Evolutionary conservation across 257 asterid genomes (phyloP).

Genomic region (Linderniella brevidens): DNA sequence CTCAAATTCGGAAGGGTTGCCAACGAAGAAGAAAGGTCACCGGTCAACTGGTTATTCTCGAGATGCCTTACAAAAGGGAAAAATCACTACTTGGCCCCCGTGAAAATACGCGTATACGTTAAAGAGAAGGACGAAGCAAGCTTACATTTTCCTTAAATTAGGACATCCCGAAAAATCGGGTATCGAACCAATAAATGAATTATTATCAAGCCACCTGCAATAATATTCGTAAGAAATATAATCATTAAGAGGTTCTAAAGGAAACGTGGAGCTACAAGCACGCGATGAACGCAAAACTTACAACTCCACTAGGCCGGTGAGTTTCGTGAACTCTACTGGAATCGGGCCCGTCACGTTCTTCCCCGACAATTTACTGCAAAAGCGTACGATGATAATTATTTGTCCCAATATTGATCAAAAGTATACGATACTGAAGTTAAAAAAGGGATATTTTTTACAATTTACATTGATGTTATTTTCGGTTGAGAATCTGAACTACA

Average conservation of each 20-base stretch:
- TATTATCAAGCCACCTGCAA: constrained; percentile 89
- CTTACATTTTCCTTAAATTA: constrained; percentile 56
- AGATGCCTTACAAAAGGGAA: constrained; percentile 50
- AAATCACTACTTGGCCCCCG: too few relatives aligned
- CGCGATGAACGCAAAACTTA: constrained; percentile 40
- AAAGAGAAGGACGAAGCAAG: too few relatives aligned
- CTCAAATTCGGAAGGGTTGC: constrained; percentile 43
- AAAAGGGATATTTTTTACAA: too few relatives aligned
- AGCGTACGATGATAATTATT: too few relatives aligned
- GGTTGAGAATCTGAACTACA: constrained; percentile 73
- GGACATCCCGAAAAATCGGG: constrained; percentile 93
- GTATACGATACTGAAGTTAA: constrained; percentile 1
- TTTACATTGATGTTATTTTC: constrained; percentile 62
- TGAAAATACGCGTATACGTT: too few relatives aligned
- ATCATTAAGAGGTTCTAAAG: too few relatives aligned
- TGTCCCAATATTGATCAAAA: too few relatives aligned
- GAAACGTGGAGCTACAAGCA: too few relatives aligned
- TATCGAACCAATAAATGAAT: constrained; percentile 63
- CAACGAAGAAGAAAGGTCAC: constrained; percentile 62
- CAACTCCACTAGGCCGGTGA: constrained; percentile 55
- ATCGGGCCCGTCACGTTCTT: constrained; percentile 50
- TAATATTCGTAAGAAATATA: too few relatives aligned
- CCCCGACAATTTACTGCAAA: constrained; percentile 61
- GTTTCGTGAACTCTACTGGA: constrained; percentile 43
- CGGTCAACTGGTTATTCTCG: constrained; percentile 61